phyloP scores from a whole-genome alignment of 1,139 yeast genomes.

The Suhomyces anneliseae region DNA sequence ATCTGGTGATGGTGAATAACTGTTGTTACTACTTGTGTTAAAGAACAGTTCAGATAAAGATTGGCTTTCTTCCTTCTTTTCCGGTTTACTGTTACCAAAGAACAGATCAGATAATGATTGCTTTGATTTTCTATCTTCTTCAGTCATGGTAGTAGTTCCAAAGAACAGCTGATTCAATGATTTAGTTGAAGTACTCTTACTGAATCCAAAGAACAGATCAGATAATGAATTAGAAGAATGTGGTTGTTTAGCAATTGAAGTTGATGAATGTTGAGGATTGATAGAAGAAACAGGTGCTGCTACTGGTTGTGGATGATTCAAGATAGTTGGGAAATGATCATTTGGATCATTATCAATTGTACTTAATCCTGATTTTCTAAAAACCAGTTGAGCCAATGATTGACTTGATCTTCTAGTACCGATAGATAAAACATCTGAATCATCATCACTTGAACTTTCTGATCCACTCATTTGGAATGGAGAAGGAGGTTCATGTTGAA shows the following conservation, averaged over 20 bases:
- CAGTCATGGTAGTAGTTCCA: slow-evolving; percentile 24
- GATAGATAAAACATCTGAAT: slow-evolving; percentile 34
- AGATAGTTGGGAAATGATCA: slow-evolving; percentile 22
- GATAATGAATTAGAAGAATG: slow-evolving; percentile 43
- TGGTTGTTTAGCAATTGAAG: slow-evolving; percentile 42
- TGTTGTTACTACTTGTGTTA: neutral
- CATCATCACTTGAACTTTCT: slow-evolving; percentile 21
- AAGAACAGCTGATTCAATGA: slow-evolving; percentile 39
- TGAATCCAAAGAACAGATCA: slow-evolving; percentile 29
- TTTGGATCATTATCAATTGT: slow-evolving; percentile 13
- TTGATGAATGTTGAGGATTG: slow-evolving; percentile 37
- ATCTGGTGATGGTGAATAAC: slow-evolving; percentile 8
- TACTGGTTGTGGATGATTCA: slow-evolving; percentile 27
- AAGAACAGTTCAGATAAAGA: slow-evolving; percentile 5
- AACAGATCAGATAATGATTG: slow-evolving; percentile 24
- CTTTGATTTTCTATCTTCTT: slow-evolving; percentile 42
- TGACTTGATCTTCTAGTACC: slow-evolving; percentile 45
- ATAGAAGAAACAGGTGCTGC: slow-evolving; percentile 28
- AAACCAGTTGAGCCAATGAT: slow-evolving; percentile 49
- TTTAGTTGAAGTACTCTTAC: slow-evolving; percentile 36
- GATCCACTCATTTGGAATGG: slow-evolving; percentile 12
- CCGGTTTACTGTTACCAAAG: slow-evolving; percentile 30
- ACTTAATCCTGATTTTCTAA: slow-evolving; percentile 28
- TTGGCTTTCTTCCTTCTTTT: neutral
- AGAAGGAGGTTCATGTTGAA: slow-evolving; percentile 2